Base-by-base conservation (phyloP, 495 filamentous ascomycete genomes). In the Glonium stellatum region DNA sequence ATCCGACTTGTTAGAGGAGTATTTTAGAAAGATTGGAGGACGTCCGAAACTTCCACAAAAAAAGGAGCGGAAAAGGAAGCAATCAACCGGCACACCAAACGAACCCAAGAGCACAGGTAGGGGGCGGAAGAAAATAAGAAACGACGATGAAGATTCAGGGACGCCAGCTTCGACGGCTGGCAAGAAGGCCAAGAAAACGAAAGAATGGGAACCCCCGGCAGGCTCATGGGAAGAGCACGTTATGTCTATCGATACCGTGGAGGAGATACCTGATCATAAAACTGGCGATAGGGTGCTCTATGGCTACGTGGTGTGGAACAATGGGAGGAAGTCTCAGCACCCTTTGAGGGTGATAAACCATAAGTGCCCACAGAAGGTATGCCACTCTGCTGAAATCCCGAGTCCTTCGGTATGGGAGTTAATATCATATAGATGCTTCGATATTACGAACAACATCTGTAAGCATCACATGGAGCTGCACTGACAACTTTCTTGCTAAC, bases 221-320 rank as follows among this genome's bases (percentile, higher is more conserved):
- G 79, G 82, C 37, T 73, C 66, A 57, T 87, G 84, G 84, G 84
- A 86, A 39, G 67, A 75, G 4, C 70, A 83, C 19, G 74, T 87
- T 3, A 63, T 75, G 25, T 67, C 54, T 1, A 76, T 87, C 15
- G 78, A 85, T 27, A 84, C 84, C 0, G 78, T 87, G 42, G 71
- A 80, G 54, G 76, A 82, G 34, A 58, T 36, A 5, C 13, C 49
- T 6, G 55, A 71, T 34, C 31, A 41, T 13, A 65, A 44, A 73
- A 82, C 54, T 60, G 69, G 18, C 62, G 70, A 70, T 13, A 58
- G 65, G 5, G 68, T 60, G 23, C 62, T 81, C 4, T 76, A 74
- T 41, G 84, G 77, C 0, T 83, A 78, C 54, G 61, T 87, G 1
- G 64, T 78, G 18, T 87, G 82, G 81, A 82, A 76, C 37, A 80